phyloP scores from a whole-genome alignment of 441 rosid genomes.

The Erodium texanum region DNA sequence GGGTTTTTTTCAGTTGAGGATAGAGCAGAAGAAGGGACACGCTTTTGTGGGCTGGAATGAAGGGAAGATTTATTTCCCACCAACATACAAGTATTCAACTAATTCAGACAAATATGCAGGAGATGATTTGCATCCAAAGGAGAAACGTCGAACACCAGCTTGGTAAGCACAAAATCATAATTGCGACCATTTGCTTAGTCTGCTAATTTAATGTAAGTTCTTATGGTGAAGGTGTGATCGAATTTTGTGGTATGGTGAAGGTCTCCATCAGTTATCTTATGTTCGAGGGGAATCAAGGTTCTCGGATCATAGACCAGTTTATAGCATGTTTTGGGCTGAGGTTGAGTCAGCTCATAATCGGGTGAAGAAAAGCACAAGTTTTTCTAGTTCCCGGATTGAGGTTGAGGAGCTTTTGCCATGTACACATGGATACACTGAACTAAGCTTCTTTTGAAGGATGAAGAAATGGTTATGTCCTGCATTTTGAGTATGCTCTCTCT shows the following conservation, averaged over 20 bases:
- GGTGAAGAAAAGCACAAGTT: slow-evolving; percentile 61
- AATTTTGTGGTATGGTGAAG: slow-evolving; percentile 42
- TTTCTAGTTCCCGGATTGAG: slow-evolving; percentile 68
- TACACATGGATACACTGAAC: slow-evolving; percentile 43
- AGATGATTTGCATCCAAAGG: slow-evolving; percentile 66
- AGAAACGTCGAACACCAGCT: slow-evolving; percentile 95
- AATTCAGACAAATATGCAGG: slow-evolving; percentile 92
- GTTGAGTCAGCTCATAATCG: slow-evolving; percentile 59
- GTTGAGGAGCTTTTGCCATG: slow-evolving; percentile 81
- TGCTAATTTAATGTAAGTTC: neutral
- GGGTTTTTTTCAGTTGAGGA: slow-evolving; percentile 46
- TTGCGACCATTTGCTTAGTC: neutral
- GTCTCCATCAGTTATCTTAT: slow-evolving; percentile 68
- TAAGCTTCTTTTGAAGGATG: slow-evolving; percentile 37
- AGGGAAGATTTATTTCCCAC: slow-evolving; percentile 90
- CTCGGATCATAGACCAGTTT: slow-evolving; percentile 87
- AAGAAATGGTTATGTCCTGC: neutral
- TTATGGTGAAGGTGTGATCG: slow-evolving; percentile 48
- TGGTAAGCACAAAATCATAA: too few species aligned
- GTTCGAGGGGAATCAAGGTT: slow-evolving; percentile 46
- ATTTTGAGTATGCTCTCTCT: neutral
- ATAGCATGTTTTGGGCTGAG: slow-evolving; percentile 71
- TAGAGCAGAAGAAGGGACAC: slow-evolving; percentile 66
- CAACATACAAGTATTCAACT: slow-evolving; percentile 93
- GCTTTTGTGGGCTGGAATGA: slow-evolving; percentile 93